Evolutionary conservation across 768 basidiomycete species (phyloP), one percentile per base, ranked within the genome.

Genomic region (Podaxis pistillaris): DNA sequence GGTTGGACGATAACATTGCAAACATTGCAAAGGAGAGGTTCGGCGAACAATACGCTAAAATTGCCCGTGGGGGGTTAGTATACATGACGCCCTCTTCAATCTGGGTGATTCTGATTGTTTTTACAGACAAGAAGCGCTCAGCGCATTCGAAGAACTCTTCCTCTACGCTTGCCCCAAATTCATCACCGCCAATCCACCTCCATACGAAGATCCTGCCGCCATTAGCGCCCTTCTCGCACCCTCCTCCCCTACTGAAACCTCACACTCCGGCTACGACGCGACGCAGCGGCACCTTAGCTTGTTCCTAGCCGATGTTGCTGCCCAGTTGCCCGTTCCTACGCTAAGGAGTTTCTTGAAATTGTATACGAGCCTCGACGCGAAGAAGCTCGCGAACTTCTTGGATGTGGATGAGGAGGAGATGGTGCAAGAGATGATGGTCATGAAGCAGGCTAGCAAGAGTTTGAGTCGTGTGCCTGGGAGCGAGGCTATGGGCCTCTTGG

Each of bases 111-210:
- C 9, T 44, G 30, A 54, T 58, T 22, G 41, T 63, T 41, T 26
- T 56, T 55, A 37, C 68, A 88, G 87, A 49, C 83, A 86, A 68
- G 91, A 94, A 59, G 87, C 89, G 17, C 76, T 93, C 56, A 78
- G 86, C 24, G 90, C 90, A 2, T 96, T 90, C 75, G 89, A 94
- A 73, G 95, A 98, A 74, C 89, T 98, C 58, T 99, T 94, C 83
- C 76, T 92, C 7, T 93, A 92, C 63, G 93, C 96, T 22, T 96
- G 94, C 74, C 97, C 97, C 3, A 96, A 97, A 74, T 98, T 98
- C 80, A 96, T 99, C 74, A 86, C 86, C 17, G 94, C 96, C 65
- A 96, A 94, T 73, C 87, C 95, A 13, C 96, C 96, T 2, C 94
- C 95, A 4, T 97, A 96, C 76, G 91, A 96, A 40, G 92, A 96